Conservation (phyloP, 108 stramenopile genomes). For the Epithemia pelagica region DNA sequence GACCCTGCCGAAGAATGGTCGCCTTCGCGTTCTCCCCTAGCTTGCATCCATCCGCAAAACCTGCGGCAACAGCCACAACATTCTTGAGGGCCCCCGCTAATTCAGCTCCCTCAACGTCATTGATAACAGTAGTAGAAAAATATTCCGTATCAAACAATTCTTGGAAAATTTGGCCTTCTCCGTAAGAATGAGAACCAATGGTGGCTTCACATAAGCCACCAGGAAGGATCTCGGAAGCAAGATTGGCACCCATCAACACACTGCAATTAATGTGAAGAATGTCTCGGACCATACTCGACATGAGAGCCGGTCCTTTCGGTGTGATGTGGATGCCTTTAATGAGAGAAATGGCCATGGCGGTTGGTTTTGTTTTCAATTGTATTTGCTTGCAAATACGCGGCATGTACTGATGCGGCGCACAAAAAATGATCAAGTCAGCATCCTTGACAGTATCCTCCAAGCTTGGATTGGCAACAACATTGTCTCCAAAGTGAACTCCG, state of each 20-base stretch:
- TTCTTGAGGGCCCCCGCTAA: constrained; percentile 68
- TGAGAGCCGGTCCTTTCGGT: background rate
- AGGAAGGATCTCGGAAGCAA: constrained; percentile 46
- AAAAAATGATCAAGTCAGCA: constrained; percentile 43
- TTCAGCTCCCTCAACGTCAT: constrained; percentile 41
- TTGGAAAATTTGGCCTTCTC: constrained; percentile 1
- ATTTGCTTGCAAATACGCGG: constrained; percentile 2
- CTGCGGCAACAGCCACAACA: constrained; percentile 51
- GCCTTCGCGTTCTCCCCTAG: constrained; percentile 58
- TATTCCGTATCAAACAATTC: constrained; percentile 22
- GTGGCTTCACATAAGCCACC: constrained; percentile 58
- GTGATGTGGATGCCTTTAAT: constrained; percentile 4
- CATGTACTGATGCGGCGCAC: constrained; percentile 49
- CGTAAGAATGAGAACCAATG: constrained; percentile 23
- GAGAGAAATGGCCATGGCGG: constrained; percentile 5
- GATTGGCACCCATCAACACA: constrained; percentile 68
- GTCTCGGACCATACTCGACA: constrained; percentile 1
- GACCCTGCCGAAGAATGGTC: constrained; percentile 47
- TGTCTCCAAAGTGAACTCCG: constrained; percentile 35
- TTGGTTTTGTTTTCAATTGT: constrained; percentile 1
- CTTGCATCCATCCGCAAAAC: constrained; percentile 52
- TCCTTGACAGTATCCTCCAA: constrained; percentile 27
- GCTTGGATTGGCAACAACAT: constrained; percentile 38
- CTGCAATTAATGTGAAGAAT: constrained; percentile 29
- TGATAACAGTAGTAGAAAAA: constrained; percentile 32